phyloP scores from a whole-genome alignment of 164 flowering plant genomes.

The Warburgia ugandensis region DNA sequence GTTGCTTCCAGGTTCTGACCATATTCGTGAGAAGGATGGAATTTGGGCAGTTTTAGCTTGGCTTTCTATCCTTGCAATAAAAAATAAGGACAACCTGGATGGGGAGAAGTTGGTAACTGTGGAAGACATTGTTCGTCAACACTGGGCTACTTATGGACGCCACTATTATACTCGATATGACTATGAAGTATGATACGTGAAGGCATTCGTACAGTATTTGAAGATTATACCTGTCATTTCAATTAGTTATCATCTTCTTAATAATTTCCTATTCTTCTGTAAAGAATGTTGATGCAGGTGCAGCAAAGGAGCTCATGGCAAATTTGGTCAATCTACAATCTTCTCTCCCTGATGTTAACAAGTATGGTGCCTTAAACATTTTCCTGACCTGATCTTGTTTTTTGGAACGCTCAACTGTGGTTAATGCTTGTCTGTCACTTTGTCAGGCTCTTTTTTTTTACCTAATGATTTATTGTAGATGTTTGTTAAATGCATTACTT shows the following conservation, averaged over 20 bases:
- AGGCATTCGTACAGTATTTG: neutral
- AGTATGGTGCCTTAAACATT: conserved; percentile 35
- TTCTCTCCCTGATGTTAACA: conserved; percentile 62
- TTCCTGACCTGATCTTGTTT: no score
- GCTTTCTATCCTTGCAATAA: conserved; percentile 85
- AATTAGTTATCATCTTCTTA: conserved; percentile 4
- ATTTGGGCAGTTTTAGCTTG: conserved; percentile 99
- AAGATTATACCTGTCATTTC: neutral
- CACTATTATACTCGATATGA: conserved; percentile 97
- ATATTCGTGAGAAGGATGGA: conserved; percentile 98
- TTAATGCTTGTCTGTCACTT: no score
- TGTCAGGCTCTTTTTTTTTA: neutral
- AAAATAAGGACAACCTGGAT: conserved; percentile 65
- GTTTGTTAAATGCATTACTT: neutral
- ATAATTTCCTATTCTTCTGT: conserved; percentile 16
- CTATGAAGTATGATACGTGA: conserved; percentile 65
- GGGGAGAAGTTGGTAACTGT: conserved; percentile 80
- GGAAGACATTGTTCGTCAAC: conserved; percentile 89
- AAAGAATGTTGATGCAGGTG: conserved; percentile 94
- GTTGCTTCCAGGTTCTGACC: conserved; percentile 71
- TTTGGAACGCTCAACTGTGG: no score
- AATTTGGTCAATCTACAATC: conserved; percentile 82
- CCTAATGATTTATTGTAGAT: neutral
- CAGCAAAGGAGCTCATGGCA: conserved; percentile 93
- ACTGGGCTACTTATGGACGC: conserved; percentile 91